Evolutionary conservation across 2,329 filamentous ascomycete genomes (phyloP).

Genomic region (Raffaelea albimanens): DNA sequence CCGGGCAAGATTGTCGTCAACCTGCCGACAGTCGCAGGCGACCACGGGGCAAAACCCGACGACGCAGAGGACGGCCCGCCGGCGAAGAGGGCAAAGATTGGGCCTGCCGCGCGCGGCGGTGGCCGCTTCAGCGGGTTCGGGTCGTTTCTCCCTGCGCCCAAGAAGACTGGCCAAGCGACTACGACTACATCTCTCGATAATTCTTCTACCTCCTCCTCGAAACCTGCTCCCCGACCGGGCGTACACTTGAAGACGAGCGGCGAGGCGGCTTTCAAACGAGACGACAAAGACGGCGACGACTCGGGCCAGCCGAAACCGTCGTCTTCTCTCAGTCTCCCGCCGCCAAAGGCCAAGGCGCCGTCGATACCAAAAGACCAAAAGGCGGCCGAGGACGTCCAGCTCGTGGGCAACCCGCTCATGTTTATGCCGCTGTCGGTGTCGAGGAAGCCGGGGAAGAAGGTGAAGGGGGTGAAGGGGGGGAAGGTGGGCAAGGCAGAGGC

Average conservation of each 20-base stretch:
- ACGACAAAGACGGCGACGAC: slow-evolving; percentile 8
- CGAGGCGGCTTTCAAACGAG: slow-evolving; percentile 67
- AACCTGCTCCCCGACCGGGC: slow-evolving; percentile 34
- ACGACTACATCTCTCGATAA: slow-evolving; percentile 18
- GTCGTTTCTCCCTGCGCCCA: slow-evolving; percentile 77
- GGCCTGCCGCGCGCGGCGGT: slow-evolving; percentile 24
- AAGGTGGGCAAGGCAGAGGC: background rate
- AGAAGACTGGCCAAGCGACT: slow-evolving; percentile 38
- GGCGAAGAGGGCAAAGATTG: slow-evolving; percentile 59
- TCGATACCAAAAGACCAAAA: slow-evolving; percentile 47
- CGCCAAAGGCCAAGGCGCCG: slow-evolving; percentile 22
- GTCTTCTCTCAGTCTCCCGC: background rate
- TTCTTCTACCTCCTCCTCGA: slow-evolving; percentile 20
- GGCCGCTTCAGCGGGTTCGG: slow-evolving; percentile 75
- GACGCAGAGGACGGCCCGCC: slow-evolving; percentile 44
- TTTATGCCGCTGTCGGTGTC: slow-evolving; percentile 84
- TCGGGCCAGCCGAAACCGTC: background rate
- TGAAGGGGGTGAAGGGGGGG: slow-evolving; percentile 26
- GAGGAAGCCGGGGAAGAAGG: slow-evolving; percentile 64
- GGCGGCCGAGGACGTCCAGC: slow-evolving; percentile 53
- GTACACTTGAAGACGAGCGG: slow-evolving; percentile 79
- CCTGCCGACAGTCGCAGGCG: slow-evolving; percentile 44
- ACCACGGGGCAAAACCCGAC: slow-evolving; percentile 25
- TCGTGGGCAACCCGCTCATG: slow-evolving; percentile 72
- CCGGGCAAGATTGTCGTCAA: slow-evolving; percentile 77